Conservation (phyloP, 1,284 basidiomycete genomes). For the Baeospora myosura region DNA sequence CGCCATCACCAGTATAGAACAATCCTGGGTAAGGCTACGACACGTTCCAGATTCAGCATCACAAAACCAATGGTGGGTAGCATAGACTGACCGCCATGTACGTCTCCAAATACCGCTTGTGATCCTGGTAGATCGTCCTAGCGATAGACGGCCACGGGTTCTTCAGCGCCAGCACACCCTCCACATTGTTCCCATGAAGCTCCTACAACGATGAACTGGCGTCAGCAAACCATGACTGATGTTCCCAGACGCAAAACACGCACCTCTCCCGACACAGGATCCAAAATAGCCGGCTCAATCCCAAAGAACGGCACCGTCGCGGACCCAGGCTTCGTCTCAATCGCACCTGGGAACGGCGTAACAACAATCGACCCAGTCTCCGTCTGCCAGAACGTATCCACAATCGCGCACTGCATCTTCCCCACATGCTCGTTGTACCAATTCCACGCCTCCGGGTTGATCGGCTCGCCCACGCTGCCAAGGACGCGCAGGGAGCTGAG, state of each 20-base stretch:
- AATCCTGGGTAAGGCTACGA: conserved; percentile 80
- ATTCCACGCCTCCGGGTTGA: conserved; percentile 98
- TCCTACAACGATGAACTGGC: conserved; percentile 31
- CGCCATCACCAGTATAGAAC: conserved; percentile 97
- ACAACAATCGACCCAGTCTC: conserved; percentile 96
- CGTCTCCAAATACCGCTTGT: conserved; percentile 87
- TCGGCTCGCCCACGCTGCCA: conserved; percentile 94
- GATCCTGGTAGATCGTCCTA: conserved; percentile 90
- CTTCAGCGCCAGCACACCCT: conserved; percentile 87
- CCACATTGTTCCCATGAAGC: conserved; percentile 76
- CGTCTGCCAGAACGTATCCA: conserved; percentile 97
- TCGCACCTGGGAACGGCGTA: conserved; percentile 92
- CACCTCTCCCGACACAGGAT: conserved; percentile 68
- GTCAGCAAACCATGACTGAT: background rate
- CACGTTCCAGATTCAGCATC: conserved; percentile 7
- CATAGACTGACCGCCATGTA: conserved; percentile 74
- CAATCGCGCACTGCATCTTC: conserved; percentile 83
- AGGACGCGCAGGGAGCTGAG: conserved; percentile 81
- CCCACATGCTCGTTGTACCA: conserved; percentile 98
- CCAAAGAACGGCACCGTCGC: conserved; percentile 99
- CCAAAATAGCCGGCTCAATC: conserved; percentile 83
- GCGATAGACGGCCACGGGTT: conserved; percentile 95
- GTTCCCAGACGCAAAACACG: no score
- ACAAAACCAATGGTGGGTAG: conserved; percentile 1
- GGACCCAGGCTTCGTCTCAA: conserved; percentile 92